These are phyloP conservation scores for Rhynchosporium graminicola DNA, from an alignment of 2,329 filamentous ascomycete species.

Conservation along the genomic window DNA sequence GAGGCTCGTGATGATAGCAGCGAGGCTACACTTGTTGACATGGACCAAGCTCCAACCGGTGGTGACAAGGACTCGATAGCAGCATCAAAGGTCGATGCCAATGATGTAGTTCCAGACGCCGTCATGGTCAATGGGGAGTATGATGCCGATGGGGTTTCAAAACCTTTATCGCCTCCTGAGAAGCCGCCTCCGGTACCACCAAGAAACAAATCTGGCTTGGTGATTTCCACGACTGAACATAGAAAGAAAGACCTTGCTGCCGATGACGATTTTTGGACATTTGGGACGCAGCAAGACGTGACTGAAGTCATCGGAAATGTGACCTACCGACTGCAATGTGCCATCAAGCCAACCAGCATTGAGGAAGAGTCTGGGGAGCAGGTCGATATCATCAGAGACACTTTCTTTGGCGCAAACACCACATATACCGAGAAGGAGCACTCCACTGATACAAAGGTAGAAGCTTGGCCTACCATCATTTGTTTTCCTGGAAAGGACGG, in stretches of 20 bases:
- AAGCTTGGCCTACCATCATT: slow-evolving; percentile 55
- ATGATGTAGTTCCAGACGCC: slow-evolving; percentile 26
- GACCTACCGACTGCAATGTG: slow-evolving; percentile 85
- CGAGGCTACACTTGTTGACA: slow-evolving; percentile 45
- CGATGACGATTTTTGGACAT: slow-evolving; percentile 40
- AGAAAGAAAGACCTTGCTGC: slow-evolving; percentile 35
- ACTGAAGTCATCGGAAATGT: slow-evolving; percentile 94
- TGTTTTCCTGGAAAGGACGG: slow-evolving; percentile 54
- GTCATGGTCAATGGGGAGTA: slow-evolving; percentile 43
- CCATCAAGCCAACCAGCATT: slow-evolving; percentile 70
- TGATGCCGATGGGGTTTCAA: slow-evolving; percentile 17
- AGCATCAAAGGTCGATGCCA: background rate
- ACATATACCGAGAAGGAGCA: slow-evolving; percentile 58
- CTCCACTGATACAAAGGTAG: slow-evolving; percentile 45
- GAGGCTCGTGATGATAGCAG: slow-evolving; percentile 40
- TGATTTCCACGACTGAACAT: slow-evolving; percentile 36
- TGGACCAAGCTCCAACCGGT: slow-evolving; percentile 21
- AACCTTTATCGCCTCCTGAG: slow-evolving; percentile 30
- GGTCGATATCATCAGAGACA: slow-evolving; percentile 74
- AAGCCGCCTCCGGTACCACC: slow-evolving; percentile 41
- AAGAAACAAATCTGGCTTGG: slow-evolving; percentile 39
- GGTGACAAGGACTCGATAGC: background rate
- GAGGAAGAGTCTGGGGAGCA: slow-evolving; percentile 72
- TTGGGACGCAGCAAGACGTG: slow-evolving; percentile 78
- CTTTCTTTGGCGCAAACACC: slow-evolving; percentile 63